Evolutionary conservation across 2,329 filamentous ascomycete species (phyloP).

Genomic region (Hypoxylon sp.): DNA sequence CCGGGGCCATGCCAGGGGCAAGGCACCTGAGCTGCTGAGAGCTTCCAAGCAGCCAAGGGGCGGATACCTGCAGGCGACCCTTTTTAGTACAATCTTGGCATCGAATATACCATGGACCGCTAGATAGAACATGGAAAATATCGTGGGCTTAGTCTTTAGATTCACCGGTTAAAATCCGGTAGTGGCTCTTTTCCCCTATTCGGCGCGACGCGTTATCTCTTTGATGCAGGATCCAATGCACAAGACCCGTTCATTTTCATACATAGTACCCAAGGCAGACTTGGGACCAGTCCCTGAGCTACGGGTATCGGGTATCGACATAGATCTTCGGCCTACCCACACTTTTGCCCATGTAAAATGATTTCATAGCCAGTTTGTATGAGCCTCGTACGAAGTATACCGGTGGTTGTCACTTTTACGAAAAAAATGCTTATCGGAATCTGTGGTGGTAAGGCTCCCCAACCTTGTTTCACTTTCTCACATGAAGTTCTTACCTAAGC

Average conservation of each 20-base stretch:
- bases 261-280: not conserved
- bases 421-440: conserved; percentile 78
- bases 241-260: not conserved
- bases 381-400: not conserved
- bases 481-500: conserved; percentile 25
- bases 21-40: conserved; percentile 26
- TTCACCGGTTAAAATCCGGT: conserved; percentile 28
- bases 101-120: conserved; percentile 5
- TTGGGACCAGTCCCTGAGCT: not conserved
- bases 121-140: not conserved
- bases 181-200: conserved; percentile 5
- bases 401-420: not conserved
- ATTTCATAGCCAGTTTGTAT: not conserved
- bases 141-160: not conserved
- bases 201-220: conserved; percentile 17
- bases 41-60: not conserved
- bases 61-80: conserved; percentile 35
- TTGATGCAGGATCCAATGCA: not conserved
- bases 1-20: conserved; percentile 10
- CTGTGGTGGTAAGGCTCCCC: conserved; percentile 71
- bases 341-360: not conserved
- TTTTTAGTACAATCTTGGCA: conserved; percentile 35
- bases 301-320: conserved; percentile 1
- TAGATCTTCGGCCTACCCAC: not conserved
- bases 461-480: not conserved